Conservation (phyloP, 345 rosid species). For the Lepidium aucheri region DNA sequence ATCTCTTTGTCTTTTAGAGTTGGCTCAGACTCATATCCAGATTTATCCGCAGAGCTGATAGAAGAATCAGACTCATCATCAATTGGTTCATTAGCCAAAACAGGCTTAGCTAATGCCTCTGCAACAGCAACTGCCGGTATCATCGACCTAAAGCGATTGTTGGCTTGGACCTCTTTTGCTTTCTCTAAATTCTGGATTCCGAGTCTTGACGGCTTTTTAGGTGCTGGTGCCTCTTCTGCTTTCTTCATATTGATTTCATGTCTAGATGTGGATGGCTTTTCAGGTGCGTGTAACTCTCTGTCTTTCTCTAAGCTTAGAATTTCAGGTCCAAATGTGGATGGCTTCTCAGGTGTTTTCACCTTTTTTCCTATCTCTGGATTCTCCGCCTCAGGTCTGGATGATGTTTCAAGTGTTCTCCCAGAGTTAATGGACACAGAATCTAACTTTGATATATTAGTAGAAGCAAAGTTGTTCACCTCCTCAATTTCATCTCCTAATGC, state of each 20-base stretch:
- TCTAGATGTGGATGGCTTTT: not conserved
- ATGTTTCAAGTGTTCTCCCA: not conserved
- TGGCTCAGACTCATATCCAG: slow-evolving; percentile 22
- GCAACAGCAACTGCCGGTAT: slow-evolving; percentile 5
- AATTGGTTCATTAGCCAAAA: not conserved
- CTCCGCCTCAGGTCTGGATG: slow-evolving; percentile 5
- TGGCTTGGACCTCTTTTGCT: not conserved
- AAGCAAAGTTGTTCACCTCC: slow-evolving; percentile 10
- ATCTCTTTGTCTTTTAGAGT: slow-evolving; percentile 12
- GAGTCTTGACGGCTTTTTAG: not conserved
- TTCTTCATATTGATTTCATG: not conserved
- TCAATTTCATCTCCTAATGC: slow-evolving; percentile 5
- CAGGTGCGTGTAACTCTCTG: not conserved
- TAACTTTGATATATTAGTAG: not conserved
- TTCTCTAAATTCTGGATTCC: not conserved
- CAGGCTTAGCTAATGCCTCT: not conserved
- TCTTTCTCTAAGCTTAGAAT: not conserved
- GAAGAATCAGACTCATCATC: slow-evolving; percentile 11
- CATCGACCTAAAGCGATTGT: not conserved
- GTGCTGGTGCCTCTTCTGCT: not conserved
- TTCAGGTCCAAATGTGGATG: not conserved
- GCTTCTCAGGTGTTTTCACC: not conserved
- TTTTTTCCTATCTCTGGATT: not conserved
- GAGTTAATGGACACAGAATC: slow-evolving; percentile 15
- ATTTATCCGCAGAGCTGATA: slow-evolving; percentile 9